Evolutionary conservation across 495 filamentous ascomycete species (phyloP).

Genomic region (Astrothelium subdiscretum): DNA sequence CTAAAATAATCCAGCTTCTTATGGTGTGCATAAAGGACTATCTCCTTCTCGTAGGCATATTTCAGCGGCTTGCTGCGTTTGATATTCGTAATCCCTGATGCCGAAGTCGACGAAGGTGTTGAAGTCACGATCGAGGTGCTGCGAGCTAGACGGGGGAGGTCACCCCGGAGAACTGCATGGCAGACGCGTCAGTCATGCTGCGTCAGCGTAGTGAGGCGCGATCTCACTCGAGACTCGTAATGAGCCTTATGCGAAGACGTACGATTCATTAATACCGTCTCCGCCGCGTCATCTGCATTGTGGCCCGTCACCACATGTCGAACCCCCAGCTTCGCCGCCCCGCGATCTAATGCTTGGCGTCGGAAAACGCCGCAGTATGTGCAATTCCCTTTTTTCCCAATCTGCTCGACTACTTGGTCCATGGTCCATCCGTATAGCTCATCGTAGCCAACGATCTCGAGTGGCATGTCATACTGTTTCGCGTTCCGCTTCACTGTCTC

Average conservation of each 20-base stretch:
- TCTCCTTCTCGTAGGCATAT: conserved; percentile 98
- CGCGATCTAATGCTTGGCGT: conserved; percentile 85
- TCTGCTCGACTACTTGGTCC: conserved; percentile 91
- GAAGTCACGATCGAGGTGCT: conserved; percentile 85
- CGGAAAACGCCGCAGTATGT: conserved; percentile 97
- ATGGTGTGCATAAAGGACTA: conserved; percentile 93
- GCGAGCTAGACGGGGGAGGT: conserved; percentile 73
- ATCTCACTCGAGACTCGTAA: not conserved
- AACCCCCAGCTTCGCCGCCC: conserved; percentile 77
- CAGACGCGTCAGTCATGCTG: not conserved
- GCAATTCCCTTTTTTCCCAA: conserved; percentile 98
- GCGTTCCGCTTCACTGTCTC: conserved; percentile 95
- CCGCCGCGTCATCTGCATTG: conserved; percentile 96
- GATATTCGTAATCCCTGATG: conserved; percentile 50
- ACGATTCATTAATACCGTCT: conserved; percentile 91
- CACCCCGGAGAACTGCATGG: conserved; percentile 57
- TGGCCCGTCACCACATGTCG: conserved; percentile 94
- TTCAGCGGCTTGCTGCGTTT: conserved; percentile 93
- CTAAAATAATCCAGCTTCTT: conserved; percentile 95
- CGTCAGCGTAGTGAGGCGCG: not conserved
- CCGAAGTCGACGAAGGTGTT: conserved; percentile 42
- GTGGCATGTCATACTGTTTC: conserved; percentile 74
- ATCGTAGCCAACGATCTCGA: conserved; percentile 83
- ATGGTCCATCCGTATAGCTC: conserved; percentile 99
- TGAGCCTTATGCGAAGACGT: not conserved